Base-by-base conservation (phyloP, 164 flowering plant species). In the Vitis rotundifolia region DNA sequence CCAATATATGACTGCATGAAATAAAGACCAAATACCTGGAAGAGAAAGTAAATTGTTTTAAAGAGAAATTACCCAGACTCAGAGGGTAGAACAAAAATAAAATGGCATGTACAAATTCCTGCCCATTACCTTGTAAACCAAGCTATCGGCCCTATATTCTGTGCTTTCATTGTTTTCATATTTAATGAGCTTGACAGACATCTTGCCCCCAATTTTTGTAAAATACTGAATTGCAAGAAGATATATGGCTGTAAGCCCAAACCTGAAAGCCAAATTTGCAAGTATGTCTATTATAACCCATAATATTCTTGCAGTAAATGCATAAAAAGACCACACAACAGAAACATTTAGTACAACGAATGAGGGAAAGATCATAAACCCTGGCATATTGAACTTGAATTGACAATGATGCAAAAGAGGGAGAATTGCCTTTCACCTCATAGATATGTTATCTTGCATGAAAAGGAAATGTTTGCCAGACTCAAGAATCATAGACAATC, bases 1-100 rank as follows among this genome's bases (percentile, higher is more conserved):
- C 97, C 98, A 57, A 95, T 91, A 71, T 91, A 92, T 64, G 99
- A 78, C 75, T 95, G 99, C 98, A 95, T 90, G 71, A 95, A 95
- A 65, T 92, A 95, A 47, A 95, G 89, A 48, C 99, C 99, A 81
- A 95, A 95, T 14, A 95, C 93, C 99, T 94, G 86, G 84, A 79
- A 26, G 9, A 66, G 49, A 63, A 28, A 64, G 59, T 49, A 61
- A 28, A 61, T 13, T 16, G 44, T 37, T 12, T 19, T 26, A 19
- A 65, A 54, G 52, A 54, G 61, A 62, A 66, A 29, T 28, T 22
- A 22, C 26, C 26, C 26, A 22, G 26, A 53, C 29, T 7, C 28
- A 3, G 1, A 13, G 48, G 14, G 13, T 13, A 37, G 48, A 29
- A 61, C 7, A 31, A 52, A 64, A 52, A 70, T 13, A 19, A 31